Evolutionary conservation across 2,329 filamentous ascomycete species (phyloP), one percentile per base, ranked within the genome.

Genomic region (Magnaporthales sp.): DNA sequence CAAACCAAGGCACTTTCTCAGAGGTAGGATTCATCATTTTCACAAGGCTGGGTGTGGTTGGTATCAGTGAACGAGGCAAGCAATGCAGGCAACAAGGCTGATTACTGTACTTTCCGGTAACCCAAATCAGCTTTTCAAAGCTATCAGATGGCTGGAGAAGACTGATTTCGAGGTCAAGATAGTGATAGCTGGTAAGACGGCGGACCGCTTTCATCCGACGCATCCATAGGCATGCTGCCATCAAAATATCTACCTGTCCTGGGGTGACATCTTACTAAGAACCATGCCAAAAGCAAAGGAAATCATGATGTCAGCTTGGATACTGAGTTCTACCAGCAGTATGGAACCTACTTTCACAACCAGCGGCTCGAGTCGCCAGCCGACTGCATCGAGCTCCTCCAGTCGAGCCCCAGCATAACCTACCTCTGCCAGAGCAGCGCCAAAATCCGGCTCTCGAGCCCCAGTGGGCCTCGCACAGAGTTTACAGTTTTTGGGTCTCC

Each of bases 261-360:
- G 19, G 15, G 38, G n/a, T 51, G n/a, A 51, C 15, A 51, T 51
- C 10, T 63, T 13, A 15, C 30, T 24, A 51, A 51, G 38, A 51
- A 6, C 38, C 38, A 51, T 29, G 15, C 8, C 15, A 56, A 32
- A 66, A 58, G 46, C 66, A 22, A 68, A 89, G 89, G 90, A 30
- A 93, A 93, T 73, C 91, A 93, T 75, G 91, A 93, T 73, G 80
- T 91, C 64, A 90, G 89, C 0, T 82, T 93, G 7, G 90, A 92
- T 72, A 70, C 78, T n/a, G 73, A 79, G 3, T 91, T 90, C 74
- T 89, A 87, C 73, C 71, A 76, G 9, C 74, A 83, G 56, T 80
- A 87, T 70, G 82, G 83, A 0, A 71, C 73, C 1, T 78, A 79
- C 65, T 86, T 88, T 72, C 86, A 88, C 72, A 87, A 85, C 71